phyloP scores from a whole-genome alignment of 306 rosid species.

The Malus sieversii region DNA sequence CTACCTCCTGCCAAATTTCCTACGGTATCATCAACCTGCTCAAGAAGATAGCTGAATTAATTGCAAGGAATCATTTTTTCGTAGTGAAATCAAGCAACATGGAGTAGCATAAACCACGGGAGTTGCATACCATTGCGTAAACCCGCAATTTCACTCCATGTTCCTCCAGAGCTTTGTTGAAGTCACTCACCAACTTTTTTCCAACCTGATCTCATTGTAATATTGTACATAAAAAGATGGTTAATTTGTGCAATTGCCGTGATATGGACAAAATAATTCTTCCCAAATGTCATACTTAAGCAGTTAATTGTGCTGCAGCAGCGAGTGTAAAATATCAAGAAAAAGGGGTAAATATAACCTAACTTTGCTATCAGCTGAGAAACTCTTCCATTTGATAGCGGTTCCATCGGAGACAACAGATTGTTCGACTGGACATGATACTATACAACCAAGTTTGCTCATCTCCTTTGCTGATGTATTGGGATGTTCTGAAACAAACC shows the following conservation, averaged over 20 bases:
- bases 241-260: background rate
- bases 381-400: constrained; percentile 37
- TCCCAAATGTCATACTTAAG: background rate
- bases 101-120: background rate
- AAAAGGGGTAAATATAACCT: constrained; percentile 13
- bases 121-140: constrained; percentile 37
- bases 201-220: constrained; percentile 31
- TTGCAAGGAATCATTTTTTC: background rate
- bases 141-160: constrained; percentile 43
- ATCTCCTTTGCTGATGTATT: constrained; percentile 11
- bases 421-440: constrained; percentile 38
- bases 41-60: background rate
- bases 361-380: constrained; percentile 47
- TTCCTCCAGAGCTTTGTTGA: constrained; percentile 43
- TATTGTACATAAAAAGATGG: background rate
- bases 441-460: constrained; percentile 42
- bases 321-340: background rate
- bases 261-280: background rate
- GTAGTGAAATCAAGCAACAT: background rate
- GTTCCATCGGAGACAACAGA: constrained; percentile 22
- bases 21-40: constrained; percentile 62
- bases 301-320: background rate
- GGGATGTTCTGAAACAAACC: constrained; percentile 38
- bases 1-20: constrained; percentile 74
- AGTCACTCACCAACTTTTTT: constrained; percentile 35